A percentile compares a stretch with the other conserved stretches of the same genome.
These are phyloP conservation scores for Leishmania guyanensis DNA, from an alignment of 208 protist genomes.

Conservation along the genomic window DNA sequence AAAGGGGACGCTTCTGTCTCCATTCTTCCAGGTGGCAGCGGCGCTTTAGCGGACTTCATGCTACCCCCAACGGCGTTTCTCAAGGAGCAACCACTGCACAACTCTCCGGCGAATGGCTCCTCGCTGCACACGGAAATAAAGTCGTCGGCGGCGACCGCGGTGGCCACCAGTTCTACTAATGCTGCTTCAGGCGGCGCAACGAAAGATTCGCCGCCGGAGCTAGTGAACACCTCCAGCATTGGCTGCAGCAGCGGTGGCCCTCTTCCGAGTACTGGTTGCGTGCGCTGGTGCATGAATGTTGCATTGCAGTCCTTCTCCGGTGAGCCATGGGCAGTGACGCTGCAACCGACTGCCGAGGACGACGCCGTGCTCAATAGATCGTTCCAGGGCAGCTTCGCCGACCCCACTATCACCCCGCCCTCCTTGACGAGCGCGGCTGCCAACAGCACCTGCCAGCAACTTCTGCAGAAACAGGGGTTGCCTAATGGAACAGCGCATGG, in stretches of 20 bases:
- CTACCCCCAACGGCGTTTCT: background rate
- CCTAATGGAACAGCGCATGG: background rate
- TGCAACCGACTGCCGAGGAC: slow-evolving; percentile 38
- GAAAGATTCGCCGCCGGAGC: slow-evolving; percentile 4
- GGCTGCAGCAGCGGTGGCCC: slow-evolving; percentile 11
- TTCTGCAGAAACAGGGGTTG: background rate
- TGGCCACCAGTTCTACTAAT: background rate
- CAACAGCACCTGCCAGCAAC: slow-evolving; percentile 23
- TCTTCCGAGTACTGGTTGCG: slow-evolving; percentile 36
- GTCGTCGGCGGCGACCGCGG: slow-evolving; percentile 8
- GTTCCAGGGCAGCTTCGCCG: slow-evolving; percentile 18
- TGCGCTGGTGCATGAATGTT: slow-evolving; percentile 80
- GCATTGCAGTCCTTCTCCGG: slow-evolving; percentile 77
- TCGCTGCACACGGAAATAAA: slow-evolving; percentile 6
- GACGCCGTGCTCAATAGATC: slow-evolving; percentile 26
- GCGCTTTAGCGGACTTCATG: slow-evolving; percentile 3
- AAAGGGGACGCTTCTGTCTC: background rate
- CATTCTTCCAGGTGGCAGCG: background rate
- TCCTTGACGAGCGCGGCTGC: slow-evolving; percentile 16
- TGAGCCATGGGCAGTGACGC: slow-evolving; percentile 69
- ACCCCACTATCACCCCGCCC: slow-evolving; percentile 9
- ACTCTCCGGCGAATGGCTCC: background rate
- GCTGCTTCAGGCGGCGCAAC: background rate
- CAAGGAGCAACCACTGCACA: slow-evolving; percentile 5
- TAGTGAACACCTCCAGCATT: slow-evolving; percentile 5